phyloP scores from a whole-genome alignment of 108 stramenopile genomes.

The Conticribra guillardii region DNA sequence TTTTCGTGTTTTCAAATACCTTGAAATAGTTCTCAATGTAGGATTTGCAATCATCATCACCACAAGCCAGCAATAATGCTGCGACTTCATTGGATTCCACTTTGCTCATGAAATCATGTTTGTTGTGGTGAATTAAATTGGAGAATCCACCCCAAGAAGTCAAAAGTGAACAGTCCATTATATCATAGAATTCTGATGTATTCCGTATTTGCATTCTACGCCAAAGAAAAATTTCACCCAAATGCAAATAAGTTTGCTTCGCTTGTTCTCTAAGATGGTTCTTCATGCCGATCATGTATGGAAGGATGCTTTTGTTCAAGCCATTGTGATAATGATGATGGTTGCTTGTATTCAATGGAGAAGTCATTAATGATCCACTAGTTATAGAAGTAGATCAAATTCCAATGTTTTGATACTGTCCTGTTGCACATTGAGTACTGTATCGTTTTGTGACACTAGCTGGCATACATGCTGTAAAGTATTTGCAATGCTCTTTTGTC shows the following conservation, averaged over 20 bases:
- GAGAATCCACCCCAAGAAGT: background rate
- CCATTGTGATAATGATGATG: background rate
- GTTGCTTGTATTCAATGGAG: background rate
- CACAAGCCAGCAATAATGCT: too few species aligned
- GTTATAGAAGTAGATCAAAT: background rate
- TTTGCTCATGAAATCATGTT: background rate
- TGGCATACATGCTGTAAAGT: background rate
- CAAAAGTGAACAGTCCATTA: background rate
- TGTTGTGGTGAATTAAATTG: background rate
- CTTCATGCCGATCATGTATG: background rate
- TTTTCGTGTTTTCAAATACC: too few species aligned
- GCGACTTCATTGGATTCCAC: too few species aligned
- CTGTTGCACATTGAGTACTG: background rate
- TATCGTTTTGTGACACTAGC: background rate
- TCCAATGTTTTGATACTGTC: background rate
- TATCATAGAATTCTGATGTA: background rate
- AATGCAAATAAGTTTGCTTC: background rate
- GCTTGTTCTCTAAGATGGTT: background rate
- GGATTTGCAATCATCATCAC: too few species aligned
- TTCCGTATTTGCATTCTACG: background rate
- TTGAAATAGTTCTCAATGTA: too few species aligned
- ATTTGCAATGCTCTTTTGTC: background rate
- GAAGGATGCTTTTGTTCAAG: background rate
- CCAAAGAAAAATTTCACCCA: background rate
- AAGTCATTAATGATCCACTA: background rate